Evolutionary conservation across 2,329 filamentous ascomycete genomes (phyloP), one percentile per base, ranked within the genome.

Genomic region (Hypoxylon sp.): DNA sequence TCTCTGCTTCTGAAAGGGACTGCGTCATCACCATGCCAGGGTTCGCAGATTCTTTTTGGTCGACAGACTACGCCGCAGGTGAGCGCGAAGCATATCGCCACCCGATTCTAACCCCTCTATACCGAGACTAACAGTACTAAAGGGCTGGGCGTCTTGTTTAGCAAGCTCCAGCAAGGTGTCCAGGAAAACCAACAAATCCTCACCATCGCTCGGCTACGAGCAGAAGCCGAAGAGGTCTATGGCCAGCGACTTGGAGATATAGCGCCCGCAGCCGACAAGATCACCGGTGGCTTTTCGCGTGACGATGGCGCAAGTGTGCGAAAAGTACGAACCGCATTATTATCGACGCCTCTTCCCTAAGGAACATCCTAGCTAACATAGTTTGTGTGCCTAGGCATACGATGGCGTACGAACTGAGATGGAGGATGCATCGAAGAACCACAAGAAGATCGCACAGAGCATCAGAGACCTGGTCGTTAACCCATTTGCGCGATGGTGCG

Each of bases 31-130:
- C 73, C 70, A 93, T 93, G 89, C 88, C 89, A 63, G 84, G 90
- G 66, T 97, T 99, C 75, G 87, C 91, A 63, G 91, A 93, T 76
- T 96, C 92, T 40, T 97, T 99, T 77, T 99, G 94, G 94, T 96
- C 94, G 57, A 84, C 85, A 70, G 94, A 99, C 81, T 97, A 97
- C 80, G 93, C 93, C 71, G 91, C 90, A 79, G 92, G 89, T 89
- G 76, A 71, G 81, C 44, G 68, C 52, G 27, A 44, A 35, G 17
- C 13, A 15, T 27, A 38, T n/a, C 13, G 29, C 17, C 26, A 40
- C 35, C 30, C 31, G 7, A 3, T 44, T 17, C 5, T 23, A 11
- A 27, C 16, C 16, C 15, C 29, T 34, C 12, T 36, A 26, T 36
- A 12, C 15, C 13, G n/a, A 32, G 6, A 34, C 57, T 63, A 45